Base-by-base conservation (phyloP, 495 filamentous ascomycete species). In the Xylaria venustula region DNA sequence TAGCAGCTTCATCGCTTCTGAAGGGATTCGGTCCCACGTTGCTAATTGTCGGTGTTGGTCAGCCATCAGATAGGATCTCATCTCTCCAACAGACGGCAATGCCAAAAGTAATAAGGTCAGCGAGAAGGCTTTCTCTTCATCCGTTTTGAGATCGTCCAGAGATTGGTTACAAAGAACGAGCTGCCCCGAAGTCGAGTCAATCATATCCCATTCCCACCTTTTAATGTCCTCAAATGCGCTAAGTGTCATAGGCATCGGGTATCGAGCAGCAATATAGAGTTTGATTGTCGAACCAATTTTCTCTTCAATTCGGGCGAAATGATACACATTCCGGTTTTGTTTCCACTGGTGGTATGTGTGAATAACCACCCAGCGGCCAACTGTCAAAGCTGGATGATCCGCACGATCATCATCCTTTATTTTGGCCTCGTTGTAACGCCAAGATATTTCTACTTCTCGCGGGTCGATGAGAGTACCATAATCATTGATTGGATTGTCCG, bases 1-100 rank as follows among this genome's bases (percentile, higher is more conserved):
- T 17, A 97, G 77, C 6, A 95, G 67, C 26, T 85, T 83, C 5
- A 90, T 69, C 2, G 89, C 85, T 7, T 89, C 79, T 3, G 86
- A 88, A 1, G 85, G 83, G 11, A 96, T 77, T 0, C 84, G 76
- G 0, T 73, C 67, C 89, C 90, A 95, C 11, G 75, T 73, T 23
- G 76, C 73, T 23, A 96, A 76, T 40, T 64, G 65, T 17, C 60
- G 76, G 42, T 73, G 75, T 20, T 63, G 73, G 53, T 69, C 67
- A 7, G 63, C 61, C 41, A 70, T 61, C 19, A 97, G 75, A 65
- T 83, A 94, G 0, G 68, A 53, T 54, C 73, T 80, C 82, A 97
- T 90, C 0, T 83, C 70, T 30, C 72, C 59, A 7, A 97, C 81
- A 20, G 76, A 74, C 0, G 93, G 93, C 2, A 97, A 77, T 0